Base-by-base conservation (phyloP, 2,329 filamentous ascomycete genomes). In the Dactylellina parvicollis region DNA sequence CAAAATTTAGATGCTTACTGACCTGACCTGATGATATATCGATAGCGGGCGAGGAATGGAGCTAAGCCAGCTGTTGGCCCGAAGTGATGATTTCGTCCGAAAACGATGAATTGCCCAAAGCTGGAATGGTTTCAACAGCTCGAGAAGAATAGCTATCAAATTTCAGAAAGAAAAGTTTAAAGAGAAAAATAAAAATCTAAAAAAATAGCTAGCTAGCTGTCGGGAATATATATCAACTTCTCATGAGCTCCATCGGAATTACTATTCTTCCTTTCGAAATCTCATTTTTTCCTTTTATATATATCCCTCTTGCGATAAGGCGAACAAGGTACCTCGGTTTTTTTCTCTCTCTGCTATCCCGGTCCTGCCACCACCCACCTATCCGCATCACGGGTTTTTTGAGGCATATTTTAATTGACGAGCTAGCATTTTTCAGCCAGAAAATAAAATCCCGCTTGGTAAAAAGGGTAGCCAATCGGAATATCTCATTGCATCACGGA, bases 321-420 rank as follows among this genome's bases (percentile, higher is more conserved):
- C 54, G 46, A 62, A 42, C 42, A 50, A 61, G 47, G 38, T 59
- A 59, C 34, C 18, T 14, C 24, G n/a, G 30, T 34, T 34, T 34
- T 34, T 34, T 34, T 34, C 9, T 20, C 22, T 22, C 9, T 14
- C 28, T 30, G 5, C 12, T 7, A 26, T 28, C 44, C 44, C 24
- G 24, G 20, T 49, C 24, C 9, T 12, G n/a, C n/a, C n/a, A n/a
- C n/a, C n/a, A n/a, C n/a, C n/a, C n/a, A n/a, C n/a, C 8, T 9
- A 49, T 40, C 28, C 36, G 46, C 50, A 50, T 40, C 50, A 26
- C 34, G 30, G 30, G 16, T 9, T 32, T 32, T 34, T 54, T 65
- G 66, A 71, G 66, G 66, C 66, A 71, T 71, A 62, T 62, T 62
- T n/a, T n/a, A n/a, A n/a, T n/a, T n/a, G n/a, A n/a, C 56, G 26